Conservation (phyloP, 1,284 basidiomycete genomes). For the Filobasidium uniguttulatum region DNA sequence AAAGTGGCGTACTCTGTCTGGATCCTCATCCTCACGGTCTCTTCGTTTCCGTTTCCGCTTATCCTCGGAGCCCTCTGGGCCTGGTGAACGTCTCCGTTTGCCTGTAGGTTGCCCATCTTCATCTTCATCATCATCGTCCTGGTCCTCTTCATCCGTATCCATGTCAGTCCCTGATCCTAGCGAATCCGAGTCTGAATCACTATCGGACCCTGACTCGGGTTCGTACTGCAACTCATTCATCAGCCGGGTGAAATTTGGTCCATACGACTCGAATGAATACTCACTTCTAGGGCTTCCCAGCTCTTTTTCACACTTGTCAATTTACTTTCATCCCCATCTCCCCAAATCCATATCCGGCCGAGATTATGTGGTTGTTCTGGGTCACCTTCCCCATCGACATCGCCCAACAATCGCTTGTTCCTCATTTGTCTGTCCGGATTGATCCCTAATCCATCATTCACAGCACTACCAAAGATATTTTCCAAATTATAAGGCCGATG, state of each 20-base stretch:
- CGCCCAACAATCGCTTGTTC: slow-evolving; percentile 1
- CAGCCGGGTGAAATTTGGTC: background rate
- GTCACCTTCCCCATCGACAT: slow-evolving; percentile 12
- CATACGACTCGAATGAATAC: slow-evolving; percentile 19
- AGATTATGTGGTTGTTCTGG: slow-evolving; percentile 46
- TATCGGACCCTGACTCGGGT: slow-evolving; percentile 56
- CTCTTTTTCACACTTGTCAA: slow-evolving; percentile 38
- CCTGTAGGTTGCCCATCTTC: slow-evolving; percentile 40
- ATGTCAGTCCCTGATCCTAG: slow-evolving; percentile 31
- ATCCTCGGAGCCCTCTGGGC: background rate
- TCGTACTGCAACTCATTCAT: slow-evolving; percentile 44
- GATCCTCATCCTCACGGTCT: slow-evolving; percentile 23
- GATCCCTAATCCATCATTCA: slow-evolving; percentile 22
- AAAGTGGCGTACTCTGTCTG: slow-evolving; percentile 18
- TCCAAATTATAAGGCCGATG: slow-evolving; percentile 79
- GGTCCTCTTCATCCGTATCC: slow-evolving; percentile 41
- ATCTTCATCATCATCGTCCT: slow-evolving; percentile 38
- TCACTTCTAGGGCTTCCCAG: slow-evolving; percentile 57
- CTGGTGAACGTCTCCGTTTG: background rate
- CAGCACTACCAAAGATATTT: slow-evolving; percentile 61
- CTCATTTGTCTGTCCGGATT: no score
- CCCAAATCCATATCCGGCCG: slow-evolving; percentile 56
- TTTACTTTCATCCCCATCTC: slow-evolving; percentile 62
- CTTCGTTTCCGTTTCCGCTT: slow-evolving; percentile 33
- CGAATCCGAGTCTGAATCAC: slow-evolving; percentile 38